A percentile compares a stretch with the other conserved stretches of the same genome.
phyloP scores from a whole-genome alignment of 768 basidiomycete genomes.

The Epithele typhae region DNA sequence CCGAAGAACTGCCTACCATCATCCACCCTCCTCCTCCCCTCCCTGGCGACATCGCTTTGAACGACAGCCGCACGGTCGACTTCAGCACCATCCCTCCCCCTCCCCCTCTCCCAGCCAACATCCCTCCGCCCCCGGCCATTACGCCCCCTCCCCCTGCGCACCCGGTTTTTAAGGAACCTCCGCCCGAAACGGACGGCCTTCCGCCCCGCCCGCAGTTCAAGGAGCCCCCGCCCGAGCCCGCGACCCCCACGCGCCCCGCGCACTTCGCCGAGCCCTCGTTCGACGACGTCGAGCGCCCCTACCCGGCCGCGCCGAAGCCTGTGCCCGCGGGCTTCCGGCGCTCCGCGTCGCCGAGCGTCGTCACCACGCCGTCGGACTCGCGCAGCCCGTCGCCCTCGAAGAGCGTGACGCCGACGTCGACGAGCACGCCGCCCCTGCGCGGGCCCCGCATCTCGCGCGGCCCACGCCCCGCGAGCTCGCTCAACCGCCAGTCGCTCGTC shows the following conservation, averaged over 20 bases:
- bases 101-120: constrained; percentile 7
- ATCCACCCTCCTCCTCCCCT: constrained; percentile 18
- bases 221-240: constrained; percentile 29
- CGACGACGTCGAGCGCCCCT: constrained; percentile 37
- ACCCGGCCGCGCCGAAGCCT: constrained; percentile 14
- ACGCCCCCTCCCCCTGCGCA: constrained; percentile 21
- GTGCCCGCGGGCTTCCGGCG: constrained; percentile 12
- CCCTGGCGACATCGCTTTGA: constrained; percentile 11
- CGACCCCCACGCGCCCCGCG: constrained; percentile 9
- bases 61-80: constrained; percentile 7
- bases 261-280: constrained; percentile 46
- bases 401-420: constrained; percentile 36
- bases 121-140: constrained; percentile 11
- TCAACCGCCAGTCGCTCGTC: constrained; percentile 44
- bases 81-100: constrained; percentile 13
- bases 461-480: constrained; percentile 40
- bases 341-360: constrained; percentile 26
- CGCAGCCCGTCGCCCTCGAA: constrained; percentile 32
- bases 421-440: constrained; percentile 29
- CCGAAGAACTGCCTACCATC: constrained; percentile 20
- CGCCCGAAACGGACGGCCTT: constrained; percentile 51
- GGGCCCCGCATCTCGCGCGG: constrained; percentile 47
- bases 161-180: constrained; percentile 60
- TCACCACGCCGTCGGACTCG: constrained; percentile 34
- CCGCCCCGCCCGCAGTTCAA: constrained; percentile 38